phyloP scores from a whole-genome alignment of 306 rosid genomes.

The Alnus glutinosa region DNA sequence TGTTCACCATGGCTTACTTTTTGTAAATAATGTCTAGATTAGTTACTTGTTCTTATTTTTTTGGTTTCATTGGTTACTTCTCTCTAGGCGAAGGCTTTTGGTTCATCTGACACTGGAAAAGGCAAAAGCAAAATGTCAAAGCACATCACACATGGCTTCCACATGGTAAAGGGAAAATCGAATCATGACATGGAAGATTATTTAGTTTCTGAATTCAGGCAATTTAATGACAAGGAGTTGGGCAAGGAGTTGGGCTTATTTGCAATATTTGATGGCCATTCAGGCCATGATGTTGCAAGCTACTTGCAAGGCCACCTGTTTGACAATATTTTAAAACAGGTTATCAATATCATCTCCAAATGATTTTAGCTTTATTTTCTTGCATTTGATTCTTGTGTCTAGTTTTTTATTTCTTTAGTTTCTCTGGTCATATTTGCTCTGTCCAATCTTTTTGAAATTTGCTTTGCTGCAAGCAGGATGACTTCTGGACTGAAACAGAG shows the following conservation, averaged over 20 bases:
- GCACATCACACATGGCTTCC: constrained; percentile 54
- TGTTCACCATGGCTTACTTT: not conserved
- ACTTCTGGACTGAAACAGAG: constrained; percentile 54
- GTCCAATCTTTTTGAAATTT: constrained; percentile 4
- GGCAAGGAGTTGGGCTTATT: constrained; percentile 64
- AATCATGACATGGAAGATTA: constrained; percentile 72
- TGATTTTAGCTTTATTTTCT: not conserved
- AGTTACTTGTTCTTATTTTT: not conserved
- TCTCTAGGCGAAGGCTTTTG: constrained; percentile 39
- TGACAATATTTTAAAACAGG: constrained; percentile 62
- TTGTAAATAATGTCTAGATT: not conserved
- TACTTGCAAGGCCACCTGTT: constrained; percentile 66
- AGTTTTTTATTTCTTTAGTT: not conserved
- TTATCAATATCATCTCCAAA: constrained; percentile 3
- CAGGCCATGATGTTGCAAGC: constrained; percentile 65
- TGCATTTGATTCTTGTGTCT: not conserved
- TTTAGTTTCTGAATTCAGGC: constrained; percentile 57
- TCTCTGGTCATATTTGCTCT: not conserved
- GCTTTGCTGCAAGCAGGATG: constrained; percentile 45
- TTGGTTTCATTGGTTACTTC: constrained; percentile 5
- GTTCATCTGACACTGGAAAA: constrained; percentile 58
- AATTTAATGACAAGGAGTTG: constrained; percentile 42
- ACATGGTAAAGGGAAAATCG: constrained; percentile 68
- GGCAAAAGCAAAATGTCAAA: constrained; percentile 54
- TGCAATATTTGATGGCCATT: constrained; percentile 79